Evolutionary conservation across 768 basidiomycete genomes (phyloP).

Genomic region (Coprinopsis sp.): DNA sequence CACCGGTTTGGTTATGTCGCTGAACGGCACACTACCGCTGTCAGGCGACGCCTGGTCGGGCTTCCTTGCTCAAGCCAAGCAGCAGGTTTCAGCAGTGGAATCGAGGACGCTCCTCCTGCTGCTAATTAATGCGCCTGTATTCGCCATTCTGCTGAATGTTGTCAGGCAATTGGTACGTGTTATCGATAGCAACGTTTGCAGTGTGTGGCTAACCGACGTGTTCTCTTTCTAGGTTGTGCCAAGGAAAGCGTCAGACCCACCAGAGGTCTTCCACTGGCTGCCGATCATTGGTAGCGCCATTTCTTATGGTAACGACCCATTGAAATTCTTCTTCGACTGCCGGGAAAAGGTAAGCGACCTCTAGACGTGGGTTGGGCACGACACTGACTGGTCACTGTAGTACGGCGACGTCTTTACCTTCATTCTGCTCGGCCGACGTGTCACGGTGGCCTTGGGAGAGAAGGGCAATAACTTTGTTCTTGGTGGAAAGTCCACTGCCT

Average conservation of each 20-base stretch:
- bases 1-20: slow-evolving; percentile 3
- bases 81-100: slow-evolving; percentile 30
- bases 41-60: slow-evolving; percentile 38
- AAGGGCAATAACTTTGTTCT: slow-evolving; percentile 93
- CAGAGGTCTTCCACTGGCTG: slow-evolving; percentile 89
- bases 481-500: slow-evolving; percentile 86
- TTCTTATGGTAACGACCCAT: slow-evolving; percentile 87
- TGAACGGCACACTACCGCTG: slow-evolving; percentile 36
- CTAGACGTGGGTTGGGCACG: not conserved
- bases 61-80: slow-evolving; percentile 38
- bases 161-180: slow-evolving; percentile 69
- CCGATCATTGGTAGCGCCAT: slow-evolving; percentile 89
- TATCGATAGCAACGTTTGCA: not conserved
- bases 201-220: not conserved
- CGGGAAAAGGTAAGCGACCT: slow-evolving; percentile 60
- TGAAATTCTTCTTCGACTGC: slow-evolving; percentile 79
- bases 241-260: slow-evolving; percentile 68
- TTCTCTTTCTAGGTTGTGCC: slow-evolving; percentile 51
- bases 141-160: slow-evolving; percentile 69
- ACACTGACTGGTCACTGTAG: slow-evolving; percentile 35
- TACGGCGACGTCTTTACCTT: slow-evolving; percentile 98
- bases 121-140: slow-evolving; percentile 63
- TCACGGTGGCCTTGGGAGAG: slow-evolving; percentile 87
- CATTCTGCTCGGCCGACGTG: slow-evolving; percentile 78
- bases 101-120: slow-evolving; percentile 37